A percentile compares a stretch with the other conserved stretches of the same genome.
Conservation (phyloP, 1,284 basidiomycete species). For the Heterobasidion irregulare region DNA sequence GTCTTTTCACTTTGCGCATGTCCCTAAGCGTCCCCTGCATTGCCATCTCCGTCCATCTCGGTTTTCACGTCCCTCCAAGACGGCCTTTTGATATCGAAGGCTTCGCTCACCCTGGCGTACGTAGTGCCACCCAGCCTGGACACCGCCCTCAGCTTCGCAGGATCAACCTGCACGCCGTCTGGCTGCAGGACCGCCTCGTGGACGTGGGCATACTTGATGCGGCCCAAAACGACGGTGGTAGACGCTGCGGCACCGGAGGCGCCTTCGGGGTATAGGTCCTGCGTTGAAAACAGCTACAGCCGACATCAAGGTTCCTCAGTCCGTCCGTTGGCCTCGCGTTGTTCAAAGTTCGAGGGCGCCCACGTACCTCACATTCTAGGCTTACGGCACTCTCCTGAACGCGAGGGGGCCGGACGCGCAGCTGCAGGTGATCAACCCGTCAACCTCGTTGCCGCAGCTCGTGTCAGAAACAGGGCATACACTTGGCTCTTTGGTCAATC, state of each 20-base stretch:
- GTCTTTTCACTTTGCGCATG: neutral
- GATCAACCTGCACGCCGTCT: slow-evolving; percentile 47
- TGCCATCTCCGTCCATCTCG: neutral
- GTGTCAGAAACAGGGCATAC: slow-evolving; percentile 28
- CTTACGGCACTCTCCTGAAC: slow-evolving; percentile 67
- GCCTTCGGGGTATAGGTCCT: slow-evolving; percentile 41
- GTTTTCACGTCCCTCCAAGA: slow-evolving; percentile 36
- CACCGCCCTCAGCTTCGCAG: slow-evolving; percentile 50
- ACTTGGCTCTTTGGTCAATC: slow-evolving; percentile 49
- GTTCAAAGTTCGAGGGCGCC: neutral
- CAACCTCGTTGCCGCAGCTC: neutral
- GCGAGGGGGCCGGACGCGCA: slow-evolving; percentile 49
- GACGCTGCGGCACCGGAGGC: slow-evolving; percentile 20
- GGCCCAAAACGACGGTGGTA: slow-evolving; percentile 55
- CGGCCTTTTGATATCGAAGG: slow-evolving; percentile 48
- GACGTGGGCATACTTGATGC: slow-evolving; percentile 57
- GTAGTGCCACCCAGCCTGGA: slow-evolving; percentile 56
- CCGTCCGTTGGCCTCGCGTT: too few species aligned
- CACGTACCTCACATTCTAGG: slow-evolving; percentile 61
- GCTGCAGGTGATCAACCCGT: neutral
- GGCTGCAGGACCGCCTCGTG: slow-evolving; percentile 40
- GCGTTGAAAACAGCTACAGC: slow-evolving; percentile 40
- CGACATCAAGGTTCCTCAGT: neutral
- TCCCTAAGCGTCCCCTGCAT: neutral
- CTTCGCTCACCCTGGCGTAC: slow-evolving; percentile 47